Evolutionary conservation across 2,329 filamentous ascomycete genomes (phyloP), one percentile per base, ranked within the genome.

Genomic region (Paecilomyces sp.): DNA sequence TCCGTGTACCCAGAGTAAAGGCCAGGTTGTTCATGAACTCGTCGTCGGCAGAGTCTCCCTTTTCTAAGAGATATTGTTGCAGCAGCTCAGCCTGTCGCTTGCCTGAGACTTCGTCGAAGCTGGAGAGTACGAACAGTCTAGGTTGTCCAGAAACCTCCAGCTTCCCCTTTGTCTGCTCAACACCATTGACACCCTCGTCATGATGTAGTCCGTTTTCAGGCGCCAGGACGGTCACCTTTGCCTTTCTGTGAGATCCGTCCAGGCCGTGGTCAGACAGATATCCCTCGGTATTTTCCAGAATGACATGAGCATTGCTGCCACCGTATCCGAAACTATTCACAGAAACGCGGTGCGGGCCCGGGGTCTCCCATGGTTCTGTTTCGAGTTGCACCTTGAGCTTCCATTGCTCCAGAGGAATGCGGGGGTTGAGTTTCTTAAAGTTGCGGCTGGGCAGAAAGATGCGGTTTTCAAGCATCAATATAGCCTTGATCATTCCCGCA

Each of bases 381-480:
- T 22, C 22, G 22, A 22, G 22, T 22, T 22, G 22, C n/a, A 52
- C 50, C 50, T 52, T 52, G 3, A 52, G 24, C 11, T 52, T 52
- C 50, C 50, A 52, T 11, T 52, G 5, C 3, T n/a, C 11, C 15
- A 52, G 22, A 2, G 50, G 50, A 56, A 63, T 62, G 22, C 57
- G 57, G 11, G 63, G 61, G 30, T 65, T 60, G 57, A 66, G 58
- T 57, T 63, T 25, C n/a, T 55, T 47, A 30, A 61, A 54, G 3
- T 66, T 61, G 8, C 36, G 61, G 51, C 58, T 68, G 6, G 65
- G 68, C 28, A 67, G 67, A 34, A 63, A 62, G 13, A 47, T 33
- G 9, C 53, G 55, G 2, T 30, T 56, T 54, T 62, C 62, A 4
- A 63, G 51, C 28, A 51, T 51, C 11, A 60, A 31, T 9, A 60